Base-by-base conservation (phyloP, 306 rosid species). In the Vicia villosa region DNA sequence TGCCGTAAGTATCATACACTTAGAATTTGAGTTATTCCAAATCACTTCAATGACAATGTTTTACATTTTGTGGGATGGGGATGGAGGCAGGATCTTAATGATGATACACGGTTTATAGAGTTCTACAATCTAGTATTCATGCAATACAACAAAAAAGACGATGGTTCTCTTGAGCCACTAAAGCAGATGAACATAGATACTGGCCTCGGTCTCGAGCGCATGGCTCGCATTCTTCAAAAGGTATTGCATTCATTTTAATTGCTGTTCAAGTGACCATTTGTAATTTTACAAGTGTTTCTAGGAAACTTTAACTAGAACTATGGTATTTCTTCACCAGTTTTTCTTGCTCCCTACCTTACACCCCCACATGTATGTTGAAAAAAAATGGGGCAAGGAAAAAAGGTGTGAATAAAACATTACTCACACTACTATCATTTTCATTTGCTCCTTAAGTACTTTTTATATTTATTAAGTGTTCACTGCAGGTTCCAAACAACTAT, bases 181-280 rank as follows among this genome's bases (percentile, higher is more conserved):
- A 90, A 90, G 75, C 96, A 93, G 79, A 93, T 86, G 87, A 88
- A 88, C 72, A 93, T 93, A 69, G 98, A 93, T 74, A 93, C 96
- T 22, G 98, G 98, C 52, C 96, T 93, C 61, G 98, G 98, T 72
- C 84, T 93, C 49, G 98, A 93, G 84, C 97, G 96, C 52, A 54
- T 90, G 95, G 97, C 98, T 73, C 83, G 95, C 57, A 93, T 90
- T 75, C 98, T 93, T 72, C 97, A 90, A 79, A 84, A 93, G 91
- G 96, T 93, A 74, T 61, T 67, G 56, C 47, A 32, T 72, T 70
- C 40, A 17, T 22, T 72, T 78, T 45, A 55, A 41, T 52, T 70
- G 49, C 70, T 49, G 68, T 54, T 52, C 22, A 54, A 54, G 32
- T 50, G 26, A 56, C 52, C 68, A 30, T 60, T 54, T 71, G 34